phyloP scores from a whole-genome alignment of 2,329 filamentous ascomycete genomes.

The Myriangium duriaei region DNA sequence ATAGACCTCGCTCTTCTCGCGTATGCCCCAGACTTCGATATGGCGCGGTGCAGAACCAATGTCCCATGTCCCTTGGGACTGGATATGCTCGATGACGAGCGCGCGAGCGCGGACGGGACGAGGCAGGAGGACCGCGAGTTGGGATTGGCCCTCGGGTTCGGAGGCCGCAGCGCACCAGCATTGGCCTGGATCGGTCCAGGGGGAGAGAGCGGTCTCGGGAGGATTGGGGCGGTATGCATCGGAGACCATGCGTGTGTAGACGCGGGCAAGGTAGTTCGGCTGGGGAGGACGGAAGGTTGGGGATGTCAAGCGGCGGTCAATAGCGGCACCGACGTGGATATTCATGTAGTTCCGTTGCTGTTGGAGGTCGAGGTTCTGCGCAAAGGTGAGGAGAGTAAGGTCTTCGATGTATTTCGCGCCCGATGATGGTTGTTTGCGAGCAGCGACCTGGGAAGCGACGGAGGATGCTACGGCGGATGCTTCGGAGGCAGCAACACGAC shows the following conservation, averaged over 20 bases:
- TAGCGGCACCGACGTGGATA: conserved; percentile 48
- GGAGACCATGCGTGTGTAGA: conserved; percentile 14
- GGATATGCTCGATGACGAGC: conserved; percentile 36
- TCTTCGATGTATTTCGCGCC: conserved; percentile 14
- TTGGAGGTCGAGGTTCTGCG: conserved; percentile 17
- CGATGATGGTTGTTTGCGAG: conserved; percentile 10
- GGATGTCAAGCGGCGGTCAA: conserved; percentile 51
- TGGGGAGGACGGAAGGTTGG: conserved; percentile 32
- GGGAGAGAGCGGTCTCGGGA: conserved; percentile 45
- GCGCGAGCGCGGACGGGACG: conserved; percentile 26
- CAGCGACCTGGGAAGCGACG: conserved; percentile 3
- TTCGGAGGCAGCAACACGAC: conserved; percentile 4
- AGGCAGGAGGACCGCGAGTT: conserved; percentile 45
- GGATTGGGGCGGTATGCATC: conserved; percentile 23
- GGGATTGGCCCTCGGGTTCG: conserved; percentile 39
- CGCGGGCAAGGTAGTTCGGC: conserved; percentile 2
- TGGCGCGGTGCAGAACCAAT: conserved; percentile 29
- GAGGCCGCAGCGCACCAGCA: conserved; percentile 65
- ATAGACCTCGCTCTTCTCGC: conserved; percentile 10
- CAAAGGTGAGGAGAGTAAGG: conserved; percentile 20
- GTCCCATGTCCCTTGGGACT: conserved; percentile 26
- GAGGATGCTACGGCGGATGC: conserved; percentile 4
- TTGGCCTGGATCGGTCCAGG: conserved; percentile 70
- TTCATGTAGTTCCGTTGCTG: conserved; percentile 56
- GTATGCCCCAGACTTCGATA: conserved; percentile 33